These are phyloP conservation scores for Chloris gayana DNA, from an alignment of 176 grass and related monocot species.

Conservation along the genomic window DNA sequence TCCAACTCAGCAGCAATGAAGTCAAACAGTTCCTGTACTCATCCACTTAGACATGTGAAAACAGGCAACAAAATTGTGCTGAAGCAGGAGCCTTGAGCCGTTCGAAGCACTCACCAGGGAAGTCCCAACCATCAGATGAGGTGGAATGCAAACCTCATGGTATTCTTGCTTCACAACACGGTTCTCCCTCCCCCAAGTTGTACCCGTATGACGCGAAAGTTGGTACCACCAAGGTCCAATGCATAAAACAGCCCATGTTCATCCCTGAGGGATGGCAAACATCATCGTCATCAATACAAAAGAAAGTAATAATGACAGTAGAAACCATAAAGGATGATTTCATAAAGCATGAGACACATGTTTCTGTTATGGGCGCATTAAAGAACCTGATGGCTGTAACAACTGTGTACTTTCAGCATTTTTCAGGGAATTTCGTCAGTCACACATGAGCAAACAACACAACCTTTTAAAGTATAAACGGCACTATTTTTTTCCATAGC, in stretches of 20 bases:
- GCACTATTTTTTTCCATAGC: background rate
- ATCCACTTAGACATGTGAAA: constrained; percentile 38
- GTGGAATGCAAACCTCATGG: constrained; percentile 77
- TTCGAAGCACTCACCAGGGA: constrained; percentile 57
- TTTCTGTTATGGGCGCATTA: background rate
- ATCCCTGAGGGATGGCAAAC: constrained; percentile 49
- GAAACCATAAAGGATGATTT: constrained; percentile 5
- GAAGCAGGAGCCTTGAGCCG: constrained; percentile 6
- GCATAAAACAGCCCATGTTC: constrained; percentile 87
- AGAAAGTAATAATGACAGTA: constrained; percentile 6
- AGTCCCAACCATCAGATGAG: constrained; percentile 83
- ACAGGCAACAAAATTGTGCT: constrained; percentile 14
- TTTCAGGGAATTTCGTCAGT: background rate
- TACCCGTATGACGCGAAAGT: constrained; percentile 87
- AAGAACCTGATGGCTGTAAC: constrained; percentile 13
- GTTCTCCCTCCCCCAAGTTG: constrained; percentile 69
- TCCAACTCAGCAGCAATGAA: constrained; percentile 78
- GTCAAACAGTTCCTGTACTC: constrained; percentile 83
- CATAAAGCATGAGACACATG: background rate
- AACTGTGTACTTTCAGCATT: background rate
- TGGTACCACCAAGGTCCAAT: constrained; percentile 93
- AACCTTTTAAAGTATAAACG: background rate
- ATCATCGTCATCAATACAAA: constrained; percentile 27
- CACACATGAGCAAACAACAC: background rate
- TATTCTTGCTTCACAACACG: constrained; percentile 68